Conservation (phyloP, 176 grass and related monocot species). For the Thinopyrum elongatum region DNA sequence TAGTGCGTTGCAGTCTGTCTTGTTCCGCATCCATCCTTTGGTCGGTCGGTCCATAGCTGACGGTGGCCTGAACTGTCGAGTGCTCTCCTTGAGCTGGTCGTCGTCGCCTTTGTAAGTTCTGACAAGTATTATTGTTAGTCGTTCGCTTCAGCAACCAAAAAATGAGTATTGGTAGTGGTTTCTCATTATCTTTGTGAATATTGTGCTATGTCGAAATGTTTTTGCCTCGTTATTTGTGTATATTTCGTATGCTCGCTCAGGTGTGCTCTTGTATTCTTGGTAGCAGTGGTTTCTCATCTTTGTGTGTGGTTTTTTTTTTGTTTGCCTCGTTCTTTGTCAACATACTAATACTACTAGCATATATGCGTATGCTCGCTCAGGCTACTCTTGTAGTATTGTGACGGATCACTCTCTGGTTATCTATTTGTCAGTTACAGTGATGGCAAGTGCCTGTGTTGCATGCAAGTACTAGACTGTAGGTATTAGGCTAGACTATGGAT, state of each 20-base stretch:
- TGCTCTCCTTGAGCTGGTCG: conserved; percentile 36
- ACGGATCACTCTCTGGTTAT: not conserved
- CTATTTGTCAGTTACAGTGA: no score
- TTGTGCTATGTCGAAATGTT: not conserved
- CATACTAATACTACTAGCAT: no score
- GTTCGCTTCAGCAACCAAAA: not conserved
- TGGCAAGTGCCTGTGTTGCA: no score
- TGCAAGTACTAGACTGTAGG: no score
- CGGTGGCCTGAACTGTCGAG: conserved; percentile 11
- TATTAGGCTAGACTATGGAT: no score
- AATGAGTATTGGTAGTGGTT: not conserved
- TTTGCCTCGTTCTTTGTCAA: not conserved
- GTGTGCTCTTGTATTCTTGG: no score
- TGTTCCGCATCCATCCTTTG: conserved; percentile 9
- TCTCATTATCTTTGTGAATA: not conserved
- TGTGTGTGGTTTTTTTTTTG: not conserved
- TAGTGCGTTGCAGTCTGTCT: conserved; percentile 13
- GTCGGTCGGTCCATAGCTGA: not conserved
- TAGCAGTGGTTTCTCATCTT: not conserved
- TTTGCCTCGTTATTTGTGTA: no score
- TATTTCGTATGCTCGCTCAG: no score
- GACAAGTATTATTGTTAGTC: conserved; percentile 27
- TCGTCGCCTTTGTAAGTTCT: conserved; percentile 20
- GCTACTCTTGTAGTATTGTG: not conserved
- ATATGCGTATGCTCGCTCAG: not conserved